Conservation (phyloP, 495 filamentous ascomycete species). For the Podospora sp. region DNA sequence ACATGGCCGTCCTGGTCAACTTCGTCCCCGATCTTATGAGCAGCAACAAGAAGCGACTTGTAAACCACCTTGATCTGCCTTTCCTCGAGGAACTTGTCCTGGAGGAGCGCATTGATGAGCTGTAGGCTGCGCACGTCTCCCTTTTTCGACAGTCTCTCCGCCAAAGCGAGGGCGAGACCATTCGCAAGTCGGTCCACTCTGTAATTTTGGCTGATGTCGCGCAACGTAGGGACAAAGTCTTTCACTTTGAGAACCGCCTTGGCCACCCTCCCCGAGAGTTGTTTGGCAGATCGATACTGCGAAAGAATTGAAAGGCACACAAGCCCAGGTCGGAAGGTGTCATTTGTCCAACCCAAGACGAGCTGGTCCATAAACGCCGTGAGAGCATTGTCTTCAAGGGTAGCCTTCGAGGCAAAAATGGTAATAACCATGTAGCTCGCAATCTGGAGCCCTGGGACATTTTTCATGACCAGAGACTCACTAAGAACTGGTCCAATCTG, state of each 20-base stretch:
- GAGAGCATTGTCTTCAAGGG: constrained; percentile 72
- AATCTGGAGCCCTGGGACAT: constrained; percentile 73
- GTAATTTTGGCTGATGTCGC: constrained; percentile 64
- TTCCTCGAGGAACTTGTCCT: constrained; percentile 61
- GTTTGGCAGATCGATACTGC: constrained; percentile 68
- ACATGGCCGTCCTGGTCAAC: constrained; percentile 50
- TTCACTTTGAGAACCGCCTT: constrained; percentile 68
- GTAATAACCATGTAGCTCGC: constrained; percentile 89
- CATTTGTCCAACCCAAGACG: constrained; percentile 69
- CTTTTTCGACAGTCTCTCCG: constrained; percentile 65
- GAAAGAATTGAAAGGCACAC: constrained; percentile 79
- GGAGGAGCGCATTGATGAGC: constrained; percentile 62
- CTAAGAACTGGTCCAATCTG: constrained; percentile 75
- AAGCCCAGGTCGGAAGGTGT: constrained; percentile 72
- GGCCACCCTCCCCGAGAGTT: constrained; percentile 68
- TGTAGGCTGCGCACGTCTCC: constrained; percentile 59
- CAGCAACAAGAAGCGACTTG: constrained; percentile 60
- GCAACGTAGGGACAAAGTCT: constrained; percentile 58
- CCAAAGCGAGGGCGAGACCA: constrained; percentile 66
- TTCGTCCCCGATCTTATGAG: constrained; percentile 55
- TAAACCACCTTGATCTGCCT: constrained; percentile 63
- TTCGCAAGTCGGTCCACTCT: constrained; percentile 72
- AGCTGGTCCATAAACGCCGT: constrained; percentile 84
- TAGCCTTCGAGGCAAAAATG: constrained; percentile 78
- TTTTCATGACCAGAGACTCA: constrained; percentile 70